A percentile compares a stretch with the other conserved stretches of the same genome.
Evolutionary conservation across 805 yeast species (phyloP).

Genomic region (Candida hungchunana): DNA sequence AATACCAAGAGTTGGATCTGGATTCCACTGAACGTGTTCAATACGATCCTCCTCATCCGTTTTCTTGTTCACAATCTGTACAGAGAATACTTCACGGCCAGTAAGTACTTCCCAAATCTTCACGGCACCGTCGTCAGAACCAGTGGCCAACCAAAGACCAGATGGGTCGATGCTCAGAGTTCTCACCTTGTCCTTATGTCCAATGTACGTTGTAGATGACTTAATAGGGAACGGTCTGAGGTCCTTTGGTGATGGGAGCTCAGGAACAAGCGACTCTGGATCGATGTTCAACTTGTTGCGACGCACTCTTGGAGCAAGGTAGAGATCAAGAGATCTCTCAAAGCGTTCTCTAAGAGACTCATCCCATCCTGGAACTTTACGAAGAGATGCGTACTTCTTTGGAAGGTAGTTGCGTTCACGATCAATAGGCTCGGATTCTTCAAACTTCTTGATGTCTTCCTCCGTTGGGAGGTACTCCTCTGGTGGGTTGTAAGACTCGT

Average conservation of each 20-base stretch:
- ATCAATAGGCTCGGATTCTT: constrained; percentile 65
- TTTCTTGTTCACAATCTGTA: constrained; percentile 37
- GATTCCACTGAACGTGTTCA: constrained; percentile 87
- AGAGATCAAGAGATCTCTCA: constrained; percentile 90
- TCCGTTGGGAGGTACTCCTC: constrained; percentile 82
- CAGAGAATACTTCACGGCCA: constrained; percentile 85
- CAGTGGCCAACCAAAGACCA: constrained; percentile 96
- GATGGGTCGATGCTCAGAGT: constrained; percentile 79
- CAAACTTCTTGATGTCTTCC: constrained; percentile 74
- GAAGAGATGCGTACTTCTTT: constrained; percentile 71
- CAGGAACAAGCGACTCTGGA: constrained; percentile 94
- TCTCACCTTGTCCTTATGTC: constrained; percentile 82
- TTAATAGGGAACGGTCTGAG: constrained; percentile 94
- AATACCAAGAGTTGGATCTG: constrained; percentile 67
- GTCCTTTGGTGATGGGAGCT: constrained; percentile 94
- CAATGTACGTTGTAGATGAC: constrained; percentile 77
- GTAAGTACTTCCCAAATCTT: constrained; percentile 96
- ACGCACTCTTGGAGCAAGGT: constrained; percentile 94
- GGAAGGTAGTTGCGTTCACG: constrained; percentile 79
- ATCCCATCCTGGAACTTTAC: constrained; percentile 91
- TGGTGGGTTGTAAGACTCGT: constrained; percentile 96
- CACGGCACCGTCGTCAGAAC: constrained; percentile 94
- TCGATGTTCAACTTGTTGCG: constrained; percentile 87
- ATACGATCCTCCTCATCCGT: constrained; percentile 77
- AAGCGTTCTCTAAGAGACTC: constrained; percentile 85